Evolutionary conservation across 169 alveolate species (phyloP).

Genomic region (Cryptosporidium andersoni): DNA sequence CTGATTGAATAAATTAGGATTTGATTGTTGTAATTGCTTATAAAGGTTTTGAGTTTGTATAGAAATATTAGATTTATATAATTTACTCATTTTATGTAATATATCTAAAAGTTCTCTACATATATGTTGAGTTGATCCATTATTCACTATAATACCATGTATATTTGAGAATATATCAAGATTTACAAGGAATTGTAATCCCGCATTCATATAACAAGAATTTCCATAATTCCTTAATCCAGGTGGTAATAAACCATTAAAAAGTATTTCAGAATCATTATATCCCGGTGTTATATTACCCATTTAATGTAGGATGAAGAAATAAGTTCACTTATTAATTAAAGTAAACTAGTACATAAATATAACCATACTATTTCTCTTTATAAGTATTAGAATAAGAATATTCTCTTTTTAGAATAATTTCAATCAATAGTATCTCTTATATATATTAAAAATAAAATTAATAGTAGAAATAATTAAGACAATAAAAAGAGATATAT

Average conservation of each 20-base stretch:
- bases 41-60: not conserved
- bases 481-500: too few species aligned
- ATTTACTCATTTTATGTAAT: conserved; percentile 6
- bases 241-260: not conserved
- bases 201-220: conserved; percentile 74
- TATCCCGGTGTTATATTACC: too few species aligned
- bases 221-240: conserved; percentile 71
- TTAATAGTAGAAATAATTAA: too few species aligned
- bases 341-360: too few species aligned
- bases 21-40: conserved; percentile 45
- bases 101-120: conserved; percentile 26
- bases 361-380: too few species aligned
- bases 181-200: conserved; percentile 54
- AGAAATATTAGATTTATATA: conserved; percentile 1
- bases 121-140: conserved; percentile 32
- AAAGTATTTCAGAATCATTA: too few species aligned
- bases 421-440: too few species aligned
- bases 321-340: too few species aligned
- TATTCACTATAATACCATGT: conserved; percentile 10
- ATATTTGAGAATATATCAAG: conserved; percentile 55
- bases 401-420: too few species aligned
- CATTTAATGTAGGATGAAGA: too few species aligned
- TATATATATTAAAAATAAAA: too few species aligned
- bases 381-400: too few species aligned
- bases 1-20: conserved; percentile 39